phyloP scores from a whole-genome alignment of 2,329 filamentous ascomycete species.

The Thelonectria discophora region DNA sequence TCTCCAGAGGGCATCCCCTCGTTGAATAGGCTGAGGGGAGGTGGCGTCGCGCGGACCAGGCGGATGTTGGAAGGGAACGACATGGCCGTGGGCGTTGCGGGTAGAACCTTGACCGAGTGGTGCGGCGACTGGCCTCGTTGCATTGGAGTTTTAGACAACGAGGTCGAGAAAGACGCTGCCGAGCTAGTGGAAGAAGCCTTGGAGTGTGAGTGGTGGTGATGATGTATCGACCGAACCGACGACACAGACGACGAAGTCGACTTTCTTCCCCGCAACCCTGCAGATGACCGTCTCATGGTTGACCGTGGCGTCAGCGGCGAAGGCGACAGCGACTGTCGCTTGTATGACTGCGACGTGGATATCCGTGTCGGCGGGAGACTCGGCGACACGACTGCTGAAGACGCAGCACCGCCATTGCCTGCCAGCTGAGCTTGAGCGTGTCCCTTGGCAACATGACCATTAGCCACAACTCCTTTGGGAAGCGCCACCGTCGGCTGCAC shows the following conservation, averaged over 20 bases:
- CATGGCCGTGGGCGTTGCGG: constrained; percentile 80
- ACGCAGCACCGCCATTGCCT: constrained; percentile 32
- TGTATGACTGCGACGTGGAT: constrained; percentile 56
- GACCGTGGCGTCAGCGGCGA: constrained; percentile 88
- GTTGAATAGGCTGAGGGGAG: constrained; percentile 63
- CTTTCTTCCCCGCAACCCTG: constrained; percentile 87
- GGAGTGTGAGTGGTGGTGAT: constrained; percentile 86
- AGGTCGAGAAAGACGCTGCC: constrained; percentile 75
- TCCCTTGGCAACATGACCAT: constrained; percentile 55
- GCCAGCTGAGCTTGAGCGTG: constrained; percentile 28
- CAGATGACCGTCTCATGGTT: constrained; percentile 82
- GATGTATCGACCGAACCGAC: constrained; percentile 89
- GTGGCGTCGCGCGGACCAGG: constrained; percentile 71
- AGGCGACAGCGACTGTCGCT: constrained; percentile 84
- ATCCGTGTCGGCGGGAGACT: constrained; percentile 44
- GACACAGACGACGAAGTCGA: constrained; percentile 96
- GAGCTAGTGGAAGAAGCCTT: constrained; percentile 95
- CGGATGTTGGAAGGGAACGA: constrained; percentile 88
- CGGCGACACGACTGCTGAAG: constrained; percentile 41
- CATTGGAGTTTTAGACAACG: constrained; percentile 73
- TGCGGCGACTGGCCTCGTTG: constrained; percentile 79
- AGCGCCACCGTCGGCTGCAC: constrained; percentile 54
- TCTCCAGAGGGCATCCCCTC: constrained; percentile 63
- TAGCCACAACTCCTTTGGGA: constrained; percentile 62
- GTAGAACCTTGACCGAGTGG: constrained; percentile 92